phyloP scores from a whole-genome alignment of 805 yeast genomes.

The Kluyveromyces nonfermentans region DNA sequence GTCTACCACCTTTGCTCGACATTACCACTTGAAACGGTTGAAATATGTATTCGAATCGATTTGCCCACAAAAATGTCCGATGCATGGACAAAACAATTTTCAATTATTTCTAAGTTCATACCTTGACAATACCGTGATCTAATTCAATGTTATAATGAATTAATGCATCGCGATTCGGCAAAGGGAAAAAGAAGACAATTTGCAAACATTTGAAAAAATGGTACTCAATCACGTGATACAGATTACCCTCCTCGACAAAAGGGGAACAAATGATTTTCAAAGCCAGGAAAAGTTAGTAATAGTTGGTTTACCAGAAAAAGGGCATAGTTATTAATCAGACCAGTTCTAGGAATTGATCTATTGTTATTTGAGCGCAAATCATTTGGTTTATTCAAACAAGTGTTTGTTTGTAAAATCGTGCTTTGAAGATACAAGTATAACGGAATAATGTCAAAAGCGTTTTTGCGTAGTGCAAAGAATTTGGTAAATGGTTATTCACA shows the following conservation, averaged over 20 bases:
- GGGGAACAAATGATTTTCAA: neutral
- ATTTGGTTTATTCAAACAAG: too few relatives aligned
- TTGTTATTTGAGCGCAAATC: too few relatives aligned
- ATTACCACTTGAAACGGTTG: constrained; percentile 6
- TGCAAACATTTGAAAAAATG: too few relatives aligned
- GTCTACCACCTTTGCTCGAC: constrained; percentile 11
- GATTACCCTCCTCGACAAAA: neutral
- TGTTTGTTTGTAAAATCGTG: too few relatives aligned
- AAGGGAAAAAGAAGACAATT: neutral
- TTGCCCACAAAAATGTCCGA: neutral
- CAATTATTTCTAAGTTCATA: too few relatives aligned
- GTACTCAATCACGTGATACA: neutral
- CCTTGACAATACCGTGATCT: too few relatives aligned
- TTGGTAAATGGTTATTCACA: constrained; percentile 69
- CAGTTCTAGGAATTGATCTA: too few relatives aligned
- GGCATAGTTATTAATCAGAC: too few relatives aligned
- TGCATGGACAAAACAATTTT: too few relatives aligned
- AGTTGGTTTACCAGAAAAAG: neutral
- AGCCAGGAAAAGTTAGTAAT: neutral
- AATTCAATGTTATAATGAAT: too few relatives aligned
- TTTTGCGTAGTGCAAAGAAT: constrained; percentile 78
- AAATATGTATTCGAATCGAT: too few relatives aligned
- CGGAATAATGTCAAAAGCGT: constrained; percentile 54
- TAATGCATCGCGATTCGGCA: too few relatives aligned
- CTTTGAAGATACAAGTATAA: neutral